Conservation (phyloP, 2,329 filamentous ascomycete genomes). For the Xylaria sp. region DNA sequence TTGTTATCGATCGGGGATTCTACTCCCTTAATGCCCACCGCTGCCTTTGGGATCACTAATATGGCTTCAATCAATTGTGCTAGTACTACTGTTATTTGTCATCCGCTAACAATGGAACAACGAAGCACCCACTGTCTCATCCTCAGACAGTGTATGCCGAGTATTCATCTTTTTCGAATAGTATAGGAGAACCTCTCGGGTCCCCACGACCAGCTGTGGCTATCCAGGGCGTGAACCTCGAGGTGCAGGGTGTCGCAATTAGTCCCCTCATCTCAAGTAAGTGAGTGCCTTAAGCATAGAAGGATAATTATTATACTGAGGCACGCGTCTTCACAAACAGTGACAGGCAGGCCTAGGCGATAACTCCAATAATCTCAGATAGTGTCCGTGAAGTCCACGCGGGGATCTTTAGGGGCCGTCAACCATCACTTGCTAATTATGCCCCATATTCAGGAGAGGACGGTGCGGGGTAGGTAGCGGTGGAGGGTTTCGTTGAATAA, state of each 20-base stretch:
- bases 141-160: background rate
- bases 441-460: background rate
- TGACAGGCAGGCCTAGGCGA: background rate
- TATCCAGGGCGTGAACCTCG: background rate
- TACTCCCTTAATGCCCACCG: background rate
- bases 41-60: too few relatives aligned
- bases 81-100: background rate
- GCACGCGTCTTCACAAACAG: background rate
- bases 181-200: too few relatives aligned
- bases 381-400: background rate
- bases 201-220: background rate
- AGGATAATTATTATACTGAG: background rate
- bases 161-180: background rate
- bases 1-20: background rate
- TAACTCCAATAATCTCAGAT: background rate
- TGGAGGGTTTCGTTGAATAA: too few relatives aligned
- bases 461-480: too few relatives aligned
- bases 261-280: background rate
- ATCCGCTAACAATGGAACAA: background rate
- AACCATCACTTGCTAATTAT: background rate
- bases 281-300: background rate
- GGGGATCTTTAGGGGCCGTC: background rate
- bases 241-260: too few relatives aligned
- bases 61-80: background rate
- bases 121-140: background rate